Percentiles rank a stretch among this genome's conserved stretches.
Conservation (phyloP, 2,329 filamentous ascomycete genomes). For the Nothophoma quercina region DNA sequence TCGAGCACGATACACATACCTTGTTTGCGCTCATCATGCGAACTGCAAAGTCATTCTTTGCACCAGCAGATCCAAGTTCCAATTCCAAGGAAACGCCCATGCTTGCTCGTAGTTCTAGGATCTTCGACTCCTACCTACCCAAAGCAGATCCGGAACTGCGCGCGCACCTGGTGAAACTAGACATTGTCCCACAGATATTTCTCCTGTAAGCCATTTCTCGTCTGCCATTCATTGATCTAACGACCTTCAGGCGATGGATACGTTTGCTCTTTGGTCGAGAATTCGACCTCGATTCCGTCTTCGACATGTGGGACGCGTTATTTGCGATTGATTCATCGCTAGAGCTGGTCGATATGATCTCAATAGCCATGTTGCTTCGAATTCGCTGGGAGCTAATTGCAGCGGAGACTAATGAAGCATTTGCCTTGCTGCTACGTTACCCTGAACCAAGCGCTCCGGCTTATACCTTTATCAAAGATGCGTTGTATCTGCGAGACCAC, state of each 20-base stretch:
- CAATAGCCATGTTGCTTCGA: constrained; percentile 89
- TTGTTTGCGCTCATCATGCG: constrained; percentile 90
- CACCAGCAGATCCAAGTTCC: constrained; percentile 61
- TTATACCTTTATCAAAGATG: constrained; percentile 85
- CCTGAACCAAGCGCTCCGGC: constrained; percentile 72
- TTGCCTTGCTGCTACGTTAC: constrained; percentile 85
- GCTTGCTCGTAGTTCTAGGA: constrained; percentile 82
- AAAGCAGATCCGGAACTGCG: constrained; percentile 85
- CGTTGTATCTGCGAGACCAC: constrained; percentile 74
- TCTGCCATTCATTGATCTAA: constrained; percentile 25
- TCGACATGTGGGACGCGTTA: constrained; percentile 88
- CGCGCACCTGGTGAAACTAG: constrained; percentile 79
- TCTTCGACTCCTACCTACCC: constrained; percentile 82
- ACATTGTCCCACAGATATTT: constrained; percentile 96
- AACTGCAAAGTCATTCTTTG: constrained; percentile 84
- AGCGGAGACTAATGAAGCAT: constrained; percentile 84
- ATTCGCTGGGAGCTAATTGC: constrained; percentile 89
- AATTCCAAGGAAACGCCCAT: constrained; percentile 68
- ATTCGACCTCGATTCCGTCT: constrained; percentile 84
- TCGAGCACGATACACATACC: constrained; percentile 91
- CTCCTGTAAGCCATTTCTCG: constrained; percentile 70
- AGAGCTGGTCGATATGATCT: constrained; percentile 87
- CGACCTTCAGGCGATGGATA: constrained; percentile 78
- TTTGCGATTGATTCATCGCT: constrained; percentile 85
- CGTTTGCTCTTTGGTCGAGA: constrained; percentile 91